Evolutionary conservation across 2,329 filamentous ascomycete species (phyloP).

Genomic region (Salinomyces thailandicus): DNA sequence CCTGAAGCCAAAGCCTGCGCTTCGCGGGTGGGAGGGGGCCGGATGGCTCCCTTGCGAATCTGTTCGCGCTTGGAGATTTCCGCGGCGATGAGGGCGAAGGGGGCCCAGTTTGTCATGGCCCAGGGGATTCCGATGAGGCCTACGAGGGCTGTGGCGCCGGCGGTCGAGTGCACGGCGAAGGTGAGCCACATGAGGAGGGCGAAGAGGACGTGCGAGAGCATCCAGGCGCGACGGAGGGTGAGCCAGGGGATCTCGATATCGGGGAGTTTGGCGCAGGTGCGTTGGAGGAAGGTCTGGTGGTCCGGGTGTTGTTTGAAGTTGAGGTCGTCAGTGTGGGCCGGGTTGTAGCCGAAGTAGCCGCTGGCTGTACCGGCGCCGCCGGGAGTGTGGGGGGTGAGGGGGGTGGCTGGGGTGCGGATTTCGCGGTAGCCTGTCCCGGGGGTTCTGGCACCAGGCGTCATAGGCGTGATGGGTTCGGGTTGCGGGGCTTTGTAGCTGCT

Average conservation of each 20-base stretch:
- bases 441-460: slow-evolving; percentile 23
- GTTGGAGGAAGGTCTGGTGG: slow-evolving; percentile 9
- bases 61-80: slow-evolving; percentile 80
- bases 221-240: slow-evolving; percentile 80
- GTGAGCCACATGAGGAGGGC: slow-evolving; percentile 72
- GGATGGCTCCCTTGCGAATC: slow-evolving; percentile 43
- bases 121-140: slow-evolving; percentile 80
- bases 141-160: slow-evolving; percentile 64
- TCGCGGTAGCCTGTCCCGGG: slow-evolving; percentile 5
- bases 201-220: slow-evolving; percentile 76
- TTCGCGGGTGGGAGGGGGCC: slow-evolving; percentile 27
- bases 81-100: slow-evolving; percentile 87
- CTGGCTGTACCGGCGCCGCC: slow-evolving; percentile 12
- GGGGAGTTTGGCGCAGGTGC: slow-evolving; percentile 5
- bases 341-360: slow-evolving; percentile 18
- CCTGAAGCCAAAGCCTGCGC: slow-evolving; percentile 31
- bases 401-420: slow-evolving; percentile 6
- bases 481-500: slow-evolving; percentile 55
- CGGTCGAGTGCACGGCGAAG: slow-evolving; percentile 61
- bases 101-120: slow-evolving; percentile 89
- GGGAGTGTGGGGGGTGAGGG: slow-evolving; percentile 11
- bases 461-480: slow-evolving; percentile 27
- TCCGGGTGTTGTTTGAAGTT: slow-evolving; percentile 2
- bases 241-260: slow-evolving; percentile 64
- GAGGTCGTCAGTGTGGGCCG: slow-evolving; percentile 4